These are phyloP conservation scores for Aspergillus cavernicola DNA, from an alignment of 495 filamentous ascomycete species.

Conservation along the genomic window DNA sequence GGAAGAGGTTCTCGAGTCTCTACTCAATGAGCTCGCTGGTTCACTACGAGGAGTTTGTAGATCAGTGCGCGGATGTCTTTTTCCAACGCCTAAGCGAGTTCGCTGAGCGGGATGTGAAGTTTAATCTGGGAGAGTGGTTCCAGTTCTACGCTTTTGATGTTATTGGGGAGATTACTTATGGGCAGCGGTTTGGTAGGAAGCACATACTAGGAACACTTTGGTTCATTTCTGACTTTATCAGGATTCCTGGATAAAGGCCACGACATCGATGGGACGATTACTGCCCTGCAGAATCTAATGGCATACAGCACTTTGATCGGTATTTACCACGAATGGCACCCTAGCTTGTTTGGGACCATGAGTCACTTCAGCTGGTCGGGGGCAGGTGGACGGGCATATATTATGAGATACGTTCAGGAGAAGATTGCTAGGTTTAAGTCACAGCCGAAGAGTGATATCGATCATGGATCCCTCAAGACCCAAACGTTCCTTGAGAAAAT, in stretches of 20 bases:
- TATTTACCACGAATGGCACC: slow-evolving; percentile 45
- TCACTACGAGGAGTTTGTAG: slow-evolving; percentile 52
- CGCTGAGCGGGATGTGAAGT: slow-evolving; percentile 22
- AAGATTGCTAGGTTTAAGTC: slow-evolving; percentile 35
- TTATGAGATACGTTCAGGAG: slow-evolving; percentile 41
- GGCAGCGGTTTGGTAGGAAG: slow-evolving; percentile 51
- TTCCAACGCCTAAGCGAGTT: slow-evolving; percentile 40
- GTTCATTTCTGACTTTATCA: slow-evolving; percentile 4
- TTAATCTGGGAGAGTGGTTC: slow-evolving; percentile 52
- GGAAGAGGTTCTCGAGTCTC: slow-evolving; percentile 39
- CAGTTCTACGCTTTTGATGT: slow-evolving; percentile 61
- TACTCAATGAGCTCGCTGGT: slow-evolving; percentile 54
- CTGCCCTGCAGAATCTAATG: slow-evolving; percentile 50
- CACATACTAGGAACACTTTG: neutral
- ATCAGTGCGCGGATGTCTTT: slow-evolving; percentile 49
- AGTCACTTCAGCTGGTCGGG: slow-evolving; percentile 40
- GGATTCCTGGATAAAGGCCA: slow-evolving; percentile 60
- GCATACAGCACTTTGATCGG: slow-evolving; percentile 54
- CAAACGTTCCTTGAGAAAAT: slow-evolving; percentile 55
- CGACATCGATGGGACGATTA: slow-evolving; percentile 61
- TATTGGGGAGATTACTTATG: slow-evolving; percentile 64
- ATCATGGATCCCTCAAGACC: slow-evolving; percentile 32
- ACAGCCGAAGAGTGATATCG: slow-evolving; percentile 8
- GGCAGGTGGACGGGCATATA: slow-evolving; percentile 37
- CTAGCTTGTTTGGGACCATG: slow-evolving; percentile 35